Conservation (phyloP, 2,329 filamentous ascomycete species). For the Nothophaeocryptopus gaeumannii region DNA sequence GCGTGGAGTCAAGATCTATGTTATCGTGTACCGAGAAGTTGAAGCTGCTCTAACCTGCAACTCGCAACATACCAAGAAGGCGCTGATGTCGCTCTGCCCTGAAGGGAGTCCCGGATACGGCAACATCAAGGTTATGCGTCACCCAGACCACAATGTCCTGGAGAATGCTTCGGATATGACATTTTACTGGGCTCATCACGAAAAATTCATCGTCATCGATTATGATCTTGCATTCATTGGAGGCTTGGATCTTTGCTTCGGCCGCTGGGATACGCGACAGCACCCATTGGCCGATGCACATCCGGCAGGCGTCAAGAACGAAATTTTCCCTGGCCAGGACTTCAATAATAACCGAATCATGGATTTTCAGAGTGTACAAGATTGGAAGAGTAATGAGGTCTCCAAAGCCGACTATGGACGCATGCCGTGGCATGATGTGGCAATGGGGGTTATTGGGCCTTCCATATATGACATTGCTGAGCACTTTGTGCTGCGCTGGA, state of each 20-base stretch:
- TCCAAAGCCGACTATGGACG: constrained; percentile 87
- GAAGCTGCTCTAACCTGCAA: constrained; percentile 73
- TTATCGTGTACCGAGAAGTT: constrained; percentile 87
- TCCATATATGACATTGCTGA: constrained; percentile 92
- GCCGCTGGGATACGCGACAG: constrained; percentile 85
- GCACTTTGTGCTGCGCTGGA: constrained; percentile 93
- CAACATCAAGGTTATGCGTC: constrained; percentile 85
- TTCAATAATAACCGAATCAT: constrained; percentile 97
- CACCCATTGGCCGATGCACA: constrained; percentile 86
- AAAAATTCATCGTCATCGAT: constrained; percentile 95
- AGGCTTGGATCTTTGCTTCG: constrained; percentile 91
- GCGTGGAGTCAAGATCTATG: constrained; percentile 88
- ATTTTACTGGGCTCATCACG: constrained; percentile 96
- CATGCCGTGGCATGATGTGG: constrained; percentile 98
- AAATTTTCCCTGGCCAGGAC: constrained; percentile 92
- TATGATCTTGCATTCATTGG: constrained; percentile 89
- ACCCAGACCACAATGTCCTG: constrained; percentile 92
- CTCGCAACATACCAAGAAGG: constrained; percentile 87
- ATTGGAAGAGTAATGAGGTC: constrained; percentile 92
- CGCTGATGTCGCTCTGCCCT: constrained; percentile 73
- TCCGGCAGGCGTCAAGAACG: constrained; percentile 74
- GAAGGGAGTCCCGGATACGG: constrained; percentile 77
- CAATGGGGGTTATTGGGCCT: constrained; percentile 86
- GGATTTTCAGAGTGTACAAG: constrained; percentile 86
- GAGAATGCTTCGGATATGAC: constrained; percentile 95